These are phyloP conservation scores for Colletotrichum sp. DNA, from an alignment of 2,329 filamentous ascomycete genomes.

Conservation along the genomic window DNA sequence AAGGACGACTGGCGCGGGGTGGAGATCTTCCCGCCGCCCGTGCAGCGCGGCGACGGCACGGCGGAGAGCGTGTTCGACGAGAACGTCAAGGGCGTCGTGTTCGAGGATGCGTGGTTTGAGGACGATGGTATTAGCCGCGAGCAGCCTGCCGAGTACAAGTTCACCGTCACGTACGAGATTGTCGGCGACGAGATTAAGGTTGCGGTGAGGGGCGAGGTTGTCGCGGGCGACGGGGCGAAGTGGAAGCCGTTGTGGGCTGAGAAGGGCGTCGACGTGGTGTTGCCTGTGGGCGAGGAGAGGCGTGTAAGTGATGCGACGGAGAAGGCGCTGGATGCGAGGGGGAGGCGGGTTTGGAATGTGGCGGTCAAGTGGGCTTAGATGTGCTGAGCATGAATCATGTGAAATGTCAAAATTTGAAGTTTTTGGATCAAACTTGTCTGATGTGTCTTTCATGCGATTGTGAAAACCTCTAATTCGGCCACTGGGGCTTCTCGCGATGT, in stretches of 20 bases:
- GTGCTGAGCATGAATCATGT: neutral
- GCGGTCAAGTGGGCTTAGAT: neutral
- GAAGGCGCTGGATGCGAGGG: neutral
- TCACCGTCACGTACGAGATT: constrained; percentile 4
- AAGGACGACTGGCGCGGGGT: constrained; percentile 47
- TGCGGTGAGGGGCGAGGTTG: neutral
- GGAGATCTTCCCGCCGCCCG: constrained; percentile 45
- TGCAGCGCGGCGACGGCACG: constrained; percentile 1
- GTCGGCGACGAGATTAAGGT: neutral
- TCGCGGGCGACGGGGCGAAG: neutral
- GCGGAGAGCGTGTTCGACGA: neutral
- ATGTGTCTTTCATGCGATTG: neutral
- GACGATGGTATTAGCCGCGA: constrained; percentile 38
- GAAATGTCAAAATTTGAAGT: neutral
- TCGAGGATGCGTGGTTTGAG: constrained; percentile 39
- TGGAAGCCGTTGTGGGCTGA: constrained; percentile 11
- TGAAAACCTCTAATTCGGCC: no score
- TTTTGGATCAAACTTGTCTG: neutral
- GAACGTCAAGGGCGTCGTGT: constrained; percentile 26
- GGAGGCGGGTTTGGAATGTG: constrained; percentile 7
- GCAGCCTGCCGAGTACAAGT: constrained; percentile 9
- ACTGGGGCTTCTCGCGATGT: neutral
- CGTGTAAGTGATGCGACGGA: neutral
- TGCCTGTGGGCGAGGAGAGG: constrained; percentile 15
- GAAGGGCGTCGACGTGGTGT: constrained; percentile 1